Base-by-base conservation (phyloP, 176 grass and related monocot genomes). In the Musa schizocarpa region DNA sequence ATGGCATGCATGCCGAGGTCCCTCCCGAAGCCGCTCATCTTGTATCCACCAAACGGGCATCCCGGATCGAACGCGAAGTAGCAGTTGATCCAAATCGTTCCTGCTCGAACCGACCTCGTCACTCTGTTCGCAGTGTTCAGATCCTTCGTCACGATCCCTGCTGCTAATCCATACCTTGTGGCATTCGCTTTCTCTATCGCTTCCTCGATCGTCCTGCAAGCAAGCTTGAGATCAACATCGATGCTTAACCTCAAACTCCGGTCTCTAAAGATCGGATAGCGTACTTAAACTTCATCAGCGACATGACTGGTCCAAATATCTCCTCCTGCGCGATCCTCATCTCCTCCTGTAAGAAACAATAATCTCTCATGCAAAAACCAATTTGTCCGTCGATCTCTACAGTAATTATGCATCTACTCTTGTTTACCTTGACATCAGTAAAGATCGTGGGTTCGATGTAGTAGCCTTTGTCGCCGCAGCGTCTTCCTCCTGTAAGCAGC, bases 371-470 rank as follows among this genome's bases (percentile, higher is more conserved):
- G 29, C 3, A 34, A 34, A 34, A 22, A 22, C 29, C 29, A 34
- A 0, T 34, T 34, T 34, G 29, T 34, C 0, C 29, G 29, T 5
- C 29, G 29, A 5, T 5, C 3, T 34, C 0, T 34, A 34, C 29
- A 5, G 29, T 34, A 4, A 34, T 34, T 5, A 34, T 34, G 4
- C 29, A 34, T 34, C 29, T 34, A 34, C 29, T 34, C 3, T 34
- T 34, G 29, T 22, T 20, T 77, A 97, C 94, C 86, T 90, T 90
- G 66, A 97, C 90, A 78, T 93, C 86, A 13, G 80, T 86, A 25
- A 97, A 97, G 63, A 97, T 90, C 2, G 93, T 97, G 29, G 93
- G 93, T 73, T 97, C 83, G 11, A 97, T 78, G 86, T 93, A 97
- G 85, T 90, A 97, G 0, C 93, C 90, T 83, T 75, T 88, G 54